Evolutionary conservation across 768 basidiomycete genomes (phyloP).

Genomic region (Calocybe indica): DNA sequence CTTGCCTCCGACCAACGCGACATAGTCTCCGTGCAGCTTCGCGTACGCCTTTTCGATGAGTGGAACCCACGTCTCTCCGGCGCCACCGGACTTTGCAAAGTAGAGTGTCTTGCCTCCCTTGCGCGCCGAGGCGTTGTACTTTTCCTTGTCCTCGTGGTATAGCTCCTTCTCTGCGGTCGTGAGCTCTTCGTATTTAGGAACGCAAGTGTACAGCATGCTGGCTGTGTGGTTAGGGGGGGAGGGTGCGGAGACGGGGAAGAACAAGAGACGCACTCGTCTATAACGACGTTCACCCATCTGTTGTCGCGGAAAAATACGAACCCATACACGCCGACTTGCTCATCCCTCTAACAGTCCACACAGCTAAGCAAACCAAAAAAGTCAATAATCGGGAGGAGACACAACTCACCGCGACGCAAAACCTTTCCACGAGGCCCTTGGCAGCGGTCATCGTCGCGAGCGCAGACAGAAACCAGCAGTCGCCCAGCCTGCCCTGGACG

Average conservation of each 20-base stretch:
- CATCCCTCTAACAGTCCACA: conserved; percentile 31
- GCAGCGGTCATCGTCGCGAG: conserved; percentile 44
- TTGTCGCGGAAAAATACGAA: conserved; percentile 52
- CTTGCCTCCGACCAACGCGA: conserved; percentile 26
- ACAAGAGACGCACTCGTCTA: conserved; percentile 43
- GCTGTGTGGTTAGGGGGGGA: not conserved
- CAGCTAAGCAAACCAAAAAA: too few relatives aligned
- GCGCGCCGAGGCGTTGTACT: conserved; percentile 38
- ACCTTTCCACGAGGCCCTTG: conserved; percentile 43
- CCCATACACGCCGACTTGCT: conserved; percentile 50
- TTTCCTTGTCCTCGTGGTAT: conserved; percentile 45
- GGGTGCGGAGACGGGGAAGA: not conserved
- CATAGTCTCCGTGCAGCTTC: conserved; percentile 45
- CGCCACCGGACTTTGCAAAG: conserved; percentile 41
- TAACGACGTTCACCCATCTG: conserved; percentile 46
- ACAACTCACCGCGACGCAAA: conserved; percentile 32
- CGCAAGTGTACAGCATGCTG: conserved; percentile 41
- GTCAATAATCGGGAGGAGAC: not conserved
- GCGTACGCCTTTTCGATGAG: conserved; percentile 58
- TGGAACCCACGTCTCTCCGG: conserved; percentile 51
- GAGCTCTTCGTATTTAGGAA: conserved; percentile 47
- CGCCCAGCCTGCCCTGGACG: conserved; percentile 43
- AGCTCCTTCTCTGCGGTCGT: conserved; percentile 32
- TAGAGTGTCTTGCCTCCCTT: conserved; percentile 43
- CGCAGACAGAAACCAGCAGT: conserved; percentile 54